phyloP scores from a whole-genome alignment of 305 asterid genomes.

The Rubia tinctorum region DNA sequence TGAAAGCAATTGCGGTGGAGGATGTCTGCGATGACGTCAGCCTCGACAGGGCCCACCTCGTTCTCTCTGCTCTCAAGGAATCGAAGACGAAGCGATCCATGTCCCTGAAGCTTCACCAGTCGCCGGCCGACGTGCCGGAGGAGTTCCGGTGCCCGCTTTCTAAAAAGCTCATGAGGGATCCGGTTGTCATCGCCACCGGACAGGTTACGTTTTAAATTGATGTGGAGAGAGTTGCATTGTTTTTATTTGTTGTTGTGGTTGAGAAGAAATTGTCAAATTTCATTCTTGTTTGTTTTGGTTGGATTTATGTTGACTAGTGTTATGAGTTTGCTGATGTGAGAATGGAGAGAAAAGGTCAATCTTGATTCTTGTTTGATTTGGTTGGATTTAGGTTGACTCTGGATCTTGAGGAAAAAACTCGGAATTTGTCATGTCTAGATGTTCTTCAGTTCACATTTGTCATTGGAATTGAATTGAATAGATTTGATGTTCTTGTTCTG shows the following conservation, averaged over 20 bases:
- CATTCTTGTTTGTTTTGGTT: constrained; percentile 1
- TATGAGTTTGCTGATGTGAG: neutral
- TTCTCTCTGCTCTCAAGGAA: constrained; percentile 49
- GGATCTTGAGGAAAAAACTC: neutral
- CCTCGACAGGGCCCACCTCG: constrained; percentile 58
- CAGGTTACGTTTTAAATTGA: constrained; percentile 35
- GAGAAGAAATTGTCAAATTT: neutral
- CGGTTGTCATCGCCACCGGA: constrained; percentile 47
- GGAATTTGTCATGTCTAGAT: neutral
- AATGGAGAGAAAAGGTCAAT: constrained; percentile 15
- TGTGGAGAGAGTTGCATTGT: neutral
- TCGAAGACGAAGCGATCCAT: constrained; percentile 40
- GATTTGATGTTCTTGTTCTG: neutral
- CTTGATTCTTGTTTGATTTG: constrained; percentile 10
- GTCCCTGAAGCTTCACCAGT: constrained; percentile 27
- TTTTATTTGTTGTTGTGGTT: neutral
- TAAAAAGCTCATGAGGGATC: constrained; percentile 41
- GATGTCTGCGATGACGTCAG: constrained; percentile 39
- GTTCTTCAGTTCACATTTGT: neutral
- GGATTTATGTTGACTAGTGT: neutral
- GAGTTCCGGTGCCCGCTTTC: constrained; percentile 49
- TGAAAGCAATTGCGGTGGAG: constrained; percentile 53
- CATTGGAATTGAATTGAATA: neutral
- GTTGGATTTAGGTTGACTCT: neutral
- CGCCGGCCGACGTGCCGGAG: constrained; percentile 31